Base-by-base conservation (phyloP, 208 protist genomes). In the Acanthamoeba quina region DNA sequence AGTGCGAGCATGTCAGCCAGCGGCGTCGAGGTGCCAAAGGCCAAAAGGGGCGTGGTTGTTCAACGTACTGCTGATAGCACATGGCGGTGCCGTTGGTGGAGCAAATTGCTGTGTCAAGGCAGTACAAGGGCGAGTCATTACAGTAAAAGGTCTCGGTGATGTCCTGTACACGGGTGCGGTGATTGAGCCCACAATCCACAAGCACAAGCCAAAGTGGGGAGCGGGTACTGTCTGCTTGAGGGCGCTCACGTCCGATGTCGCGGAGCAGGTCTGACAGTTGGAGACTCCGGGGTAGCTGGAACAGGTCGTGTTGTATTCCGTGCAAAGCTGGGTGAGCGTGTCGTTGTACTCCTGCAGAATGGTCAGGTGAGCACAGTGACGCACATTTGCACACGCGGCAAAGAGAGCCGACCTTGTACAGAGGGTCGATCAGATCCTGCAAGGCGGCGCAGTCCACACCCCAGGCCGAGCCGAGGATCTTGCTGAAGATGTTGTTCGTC, bases 401-500 rank as follows among this genome's bases (percentile, higher is more conserved):
- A n/a, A 21, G 10, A 70, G 66, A 6, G 29, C 37, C 26, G 47
- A 80, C 70, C 15, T 24, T 52, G 70, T 52, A 21, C 19, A 80
- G 70, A 3, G 70, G 70, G 52, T 80, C 29, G 70, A 80, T 49
- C 24, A 80, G 37, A 21, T 80, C 70, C 70, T 80, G 70, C 2
- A 52, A n/a, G 37, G 70, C 70, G 17, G 70, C 41, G 21, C 70
- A 80, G 41, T 80, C 41, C 34, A 52, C 37, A 31, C 70, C 70
- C 70, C 70, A 80, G 10, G 41, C 5, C 7, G 31, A 41, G 41
- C 70, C 70, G 34, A 80, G 70, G 41, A 80, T 80, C 37, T 52
- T 24, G 37, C 37, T 80, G 70, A 80, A 80, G 34, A 80, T 5
- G 70, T 80, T 80, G 70, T 41, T 49, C 19, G 70, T 80, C 70